Base-by-base conservation (phyloP, 2,329 filamentous ascomycete species). In the Phialemoniopsis sp. region DNA sequence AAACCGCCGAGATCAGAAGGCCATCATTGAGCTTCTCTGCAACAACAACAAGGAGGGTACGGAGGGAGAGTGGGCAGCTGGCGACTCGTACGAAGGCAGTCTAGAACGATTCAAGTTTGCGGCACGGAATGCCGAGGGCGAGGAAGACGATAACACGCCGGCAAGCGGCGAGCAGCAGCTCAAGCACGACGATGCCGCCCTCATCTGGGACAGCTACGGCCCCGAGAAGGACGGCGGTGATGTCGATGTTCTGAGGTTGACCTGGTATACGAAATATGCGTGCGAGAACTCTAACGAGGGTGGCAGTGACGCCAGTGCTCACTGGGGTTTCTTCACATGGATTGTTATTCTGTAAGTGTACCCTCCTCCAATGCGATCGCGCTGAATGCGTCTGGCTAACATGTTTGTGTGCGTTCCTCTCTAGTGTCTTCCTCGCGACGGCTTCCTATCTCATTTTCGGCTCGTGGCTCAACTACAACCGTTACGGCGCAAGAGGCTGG, bases 301-400 rank as follows among this genome's bases (percentile, higher is more conserved):
- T 15, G 50, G 57, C 40, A 54, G 56, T 30, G 49, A 56, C 42
- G 67, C 68, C 41, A 69, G 71, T 38, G 62, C 62, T 14, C 75
- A 80, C 56, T 97, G 91, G 93, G 93, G 93, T 2, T 93, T 96
- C 71, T 97, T 97, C 56, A 96, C 91, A 14, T 98, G 93, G 93
- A 78, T 97, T 55, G 79, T 97, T 50, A 82, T 98, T 50, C 80
- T 97, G 89, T 95, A 67, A 73, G 87, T 47, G 4, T 36, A n/a
- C 21, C n/a, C 33, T 39, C 15, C 28, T 28, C 28, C 19, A 18
- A 13, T 21, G 31, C 16, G 8, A 32, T 18, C 13, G 17, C 6
- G n/a, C 17, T n/a, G 16, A 15, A 29, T 18, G 32, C 17, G 18
- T 32, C 36, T 32, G 37, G 9, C 38, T 31, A 28, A 4, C 32